Percentiles rank a stretch among this genome's conserved stretches.
phyloP scores from a whole-genome alignment of 2,329 filamentous ascomycete species.

The Nemania bipapillata region DNA sequence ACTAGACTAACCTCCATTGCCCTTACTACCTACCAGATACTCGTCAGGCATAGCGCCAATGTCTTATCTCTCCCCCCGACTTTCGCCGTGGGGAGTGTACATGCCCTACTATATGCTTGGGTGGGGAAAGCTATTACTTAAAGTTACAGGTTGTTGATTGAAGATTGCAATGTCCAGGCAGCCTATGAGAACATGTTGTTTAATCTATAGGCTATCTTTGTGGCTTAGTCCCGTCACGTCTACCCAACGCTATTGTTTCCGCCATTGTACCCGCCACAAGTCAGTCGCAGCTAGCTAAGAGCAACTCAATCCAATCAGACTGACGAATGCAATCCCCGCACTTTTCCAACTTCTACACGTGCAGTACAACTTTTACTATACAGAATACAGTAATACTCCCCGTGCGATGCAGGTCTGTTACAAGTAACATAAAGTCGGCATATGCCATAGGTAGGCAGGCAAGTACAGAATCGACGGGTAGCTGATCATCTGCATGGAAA shows the following conservation, averaged over 20 bases:
- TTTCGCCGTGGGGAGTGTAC: conserved; percentile 13
- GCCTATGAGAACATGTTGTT: conserved; percentile 30
- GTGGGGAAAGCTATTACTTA: conserved; percentile 3
- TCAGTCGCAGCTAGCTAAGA: neutral
- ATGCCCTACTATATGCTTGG: neutral
- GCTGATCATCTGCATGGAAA: neutral
- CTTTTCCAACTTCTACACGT: conserved; percentile 2
- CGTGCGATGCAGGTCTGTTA: neutral
- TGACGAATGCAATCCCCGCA: conserved; percentile 24
- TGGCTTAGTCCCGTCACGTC: neutral
- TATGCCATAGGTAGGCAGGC: neutral
- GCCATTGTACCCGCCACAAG: neutral
- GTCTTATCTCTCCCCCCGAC: conserved; percentile 32
- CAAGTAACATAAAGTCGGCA: too few species aligned
- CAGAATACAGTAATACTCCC: neutral
- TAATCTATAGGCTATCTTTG: conserved; percentile 28
- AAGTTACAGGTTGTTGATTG: neutral
- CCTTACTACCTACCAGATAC: neutral
- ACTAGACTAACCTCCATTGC: neutral
- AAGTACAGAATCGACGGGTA: too few species aligned
- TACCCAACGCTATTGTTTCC: neutral
- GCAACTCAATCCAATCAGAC: conserved; percentile 7
- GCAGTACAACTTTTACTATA: neutral
- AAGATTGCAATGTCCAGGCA: conserved; percentile 9
- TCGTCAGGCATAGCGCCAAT: neutral